Evolutionary conservation across 768 basidiomycete genomes (phyloP), one percentile per base, ranked within the genome.

Genomic region (Auriscalpium microsporum): DNA sequence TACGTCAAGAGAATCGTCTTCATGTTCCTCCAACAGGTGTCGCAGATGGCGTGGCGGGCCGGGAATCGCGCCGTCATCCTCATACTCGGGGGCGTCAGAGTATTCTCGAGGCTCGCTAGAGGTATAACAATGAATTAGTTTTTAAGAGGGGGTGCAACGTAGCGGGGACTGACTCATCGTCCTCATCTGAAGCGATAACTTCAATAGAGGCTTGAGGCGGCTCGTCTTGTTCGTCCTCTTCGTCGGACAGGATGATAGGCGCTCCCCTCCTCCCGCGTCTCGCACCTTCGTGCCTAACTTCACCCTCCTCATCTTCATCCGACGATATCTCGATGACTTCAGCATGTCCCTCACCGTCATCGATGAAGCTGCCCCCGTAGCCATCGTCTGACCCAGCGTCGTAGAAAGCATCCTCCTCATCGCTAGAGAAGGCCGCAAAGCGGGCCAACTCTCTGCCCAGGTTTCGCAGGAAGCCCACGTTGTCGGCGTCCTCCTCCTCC

Each of bases 321-420:
- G 57, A 55, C 17, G 51, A 55, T n/a, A 53, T 40, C 37, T 52
- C 57, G 36, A 60, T 50, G 2, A 38, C 49, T 38, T 55, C 58
- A 13, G 34, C 11, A 9, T 53, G 17, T 8, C 37, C 40, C 3
- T 71, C 71, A 23, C 59, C 70, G 45, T 82, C 81, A 44, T 81
- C 80, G 50, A 83, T 81, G 60, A 83, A 83, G 64, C 80, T 80
- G 58, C 73, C 72, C 56, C 78, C 78, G 50, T 80, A 81, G 7
- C 36, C 53, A 9, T 57, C 51, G n/a, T 51, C 56, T 23, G 55
- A 56, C 17, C 28, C 58, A 35, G 53, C 53, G 45, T 58, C 52
- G 19, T 53, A 19, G 2, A 53, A 59, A 17, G 56, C 61, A 8
- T 42, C 45, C 33, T 52, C 42, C 38, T 44, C 38, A 17, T 35